Conservation (phyloP, 306 rosid species). For the Alnus glutinosa region DNA sequence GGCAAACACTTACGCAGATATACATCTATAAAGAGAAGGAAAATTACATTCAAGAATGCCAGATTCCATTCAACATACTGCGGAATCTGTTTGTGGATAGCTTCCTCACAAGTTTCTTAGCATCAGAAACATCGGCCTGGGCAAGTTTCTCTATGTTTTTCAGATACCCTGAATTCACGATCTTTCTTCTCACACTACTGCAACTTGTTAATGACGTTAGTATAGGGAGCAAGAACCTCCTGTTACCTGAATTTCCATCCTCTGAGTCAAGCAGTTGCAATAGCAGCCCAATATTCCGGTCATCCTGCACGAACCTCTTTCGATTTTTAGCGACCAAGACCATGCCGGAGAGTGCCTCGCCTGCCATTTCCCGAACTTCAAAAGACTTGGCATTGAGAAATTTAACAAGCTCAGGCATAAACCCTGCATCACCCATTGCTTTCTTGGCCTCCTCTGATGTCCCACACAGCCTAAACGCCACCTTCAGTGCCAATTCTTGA, state of each 20-base stretch:
- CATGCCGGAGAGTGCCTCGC: constrained; percentile 67
- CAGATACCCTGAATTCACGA: constrained; percentile 64
- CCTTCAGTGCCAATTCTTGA: constrained; percentile 75
- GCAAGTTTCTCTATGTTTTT: constrained; percentile 84
- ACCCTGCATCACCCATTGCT: constrained; percentile 65
- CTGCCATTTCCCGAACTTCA: constrained; percentile 83
- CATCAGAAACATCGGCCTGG: constrained; percentile 76
- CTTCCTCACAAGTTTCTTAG: constrained; percentile 82
- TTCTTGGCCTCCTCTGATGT: constrained; percentile 75
- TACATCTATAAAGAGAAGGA: constrained; percentile 45
- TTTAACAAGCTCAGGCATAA: constrained; percentile 78
- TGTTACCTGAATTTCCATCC: constrained; percentile 58
- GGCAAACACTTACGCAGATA: constrained; percentile 42
- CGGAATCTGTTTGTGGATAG: constrained; percentile 73
- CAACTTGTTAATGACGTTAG: constrained; percentile 73
- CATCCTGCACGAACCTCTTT: constrained; percentile 75
- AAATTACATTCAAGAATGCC: constrained; percentile 65
- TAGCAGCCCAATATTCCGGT: constrained; percentile 52
- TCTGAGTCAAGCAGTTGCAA: constrained; percentile 63
- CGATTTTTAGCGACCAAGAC: constrained; percentile 71
- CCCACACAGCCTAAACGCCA: constrained; percentile 57
- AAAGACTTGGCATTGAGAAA: constrained; percentile 73
- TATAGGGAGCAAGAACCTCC: constrained; percentile 61
- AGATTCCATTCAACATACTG: constrained; percentile 70
- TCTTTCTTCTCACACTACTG: constrained; percentile 79